phyloP scores from a whole-genome alignment of 2,329 filamentous ascomycete species.

The Teratosphaeria viscida region DNA sequence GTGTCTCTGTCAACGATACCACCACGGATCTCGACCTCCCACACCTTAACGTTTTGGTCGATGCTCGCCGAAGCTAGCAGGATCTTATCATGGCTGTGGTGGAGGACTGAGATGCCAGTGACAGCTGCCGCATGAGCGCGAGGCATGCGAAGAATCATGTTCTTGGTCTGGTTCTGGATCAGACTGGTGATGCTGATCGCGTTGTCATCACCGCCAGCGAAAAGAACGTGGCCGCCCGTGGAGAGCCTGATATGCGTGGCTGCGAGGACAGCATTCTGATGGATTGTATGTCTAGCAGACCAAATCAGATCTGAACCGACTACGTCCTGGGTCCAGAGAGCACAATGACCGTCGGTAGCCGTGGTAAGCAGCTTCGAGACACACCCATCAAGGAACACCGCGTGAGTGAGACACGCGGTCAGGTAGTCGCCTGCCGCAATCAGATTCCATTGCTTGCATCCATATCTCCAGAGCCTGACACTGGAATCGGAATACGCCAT shows the following conservation, averaged over 20 bases:
- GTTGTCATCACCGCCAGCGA: slow-evolving; percentile 85
- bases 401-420: slow-evolving; percentile 58
- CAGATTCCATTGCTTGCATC: slow-evolving; percentile 23
- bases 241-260: slow-evolving; percentile 27
- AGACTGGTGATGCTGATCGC: slow-evolving; percentile 53
- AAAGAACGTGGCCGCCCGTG: slow-evolving; percentile 39
- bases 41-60: slow-evolving; percentile 40
- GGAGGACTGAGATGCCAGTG: slow-evolving; percentile 42
- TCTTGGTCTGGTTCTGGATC: not conserved
- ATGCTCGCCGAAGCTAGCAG: slow-evolving; percentile 27
- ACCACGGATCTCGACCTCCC: slow-evolving; percentile 27
- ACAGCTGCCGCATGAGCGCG: slow-evolving; percentile 63
- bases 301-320: slow-evolving; percentile 20
- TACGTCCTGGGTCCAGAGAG: slow-evolving; percentile 13
- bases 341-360: slow-evolving; percentile 68
- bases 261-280: slow-evolving; percentile 71
- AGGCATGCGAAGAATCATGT: slow-evolving; percentile 33
- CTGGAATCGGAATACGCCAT: slow-evolving; percentile 79
- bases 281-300: slow-evolving; percentile 42
- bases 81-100: slow-evolving; percentile 2
- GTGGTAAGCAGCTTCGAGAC: slow-evolving; percentile 19
- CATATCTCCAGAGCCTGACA: slow-evolving; percentile 43
- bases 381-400: slow-evolving; percentile 3
- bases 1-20: slow-evolving; percentile 19
- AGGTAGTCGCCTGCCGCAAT: slow-evolving; percentile 33